Percentiles rank a stretch among this genome's conserved stretches.
phyloP scores from a whole-genome alignment of 2,329 filamentous ascomycete genomes.

The Ascochyta koolunga region DNA sequence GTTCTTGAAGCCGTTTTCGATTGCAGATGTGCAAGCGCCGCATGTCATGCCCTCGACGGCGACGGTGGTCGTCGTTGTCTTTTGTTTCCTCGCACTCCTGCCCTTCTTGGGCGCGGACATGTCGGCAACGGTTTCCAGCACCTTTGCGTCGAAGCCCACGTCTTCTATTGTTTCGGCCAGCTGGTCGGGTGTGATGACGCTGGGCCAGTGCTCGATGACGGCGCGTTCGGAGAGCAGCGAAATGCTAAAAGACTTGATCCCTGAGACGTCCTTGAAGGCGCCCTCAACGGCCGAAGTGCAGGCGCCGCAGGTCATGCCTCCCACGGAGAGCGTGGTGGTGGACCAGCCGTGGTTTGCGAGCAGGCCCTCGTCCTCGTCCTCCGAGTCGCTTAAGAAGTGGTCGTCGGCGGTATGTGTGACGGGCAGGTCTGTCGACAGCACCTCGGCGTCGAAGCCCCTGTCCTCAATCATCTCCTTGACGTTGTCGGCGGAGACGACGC shows the following conservation, averaged over 20 bases:
- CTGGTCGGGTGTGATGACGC: slow-evolving; percentile 57
- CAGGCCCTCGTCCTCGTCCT: slow-evolving; percentile 40
- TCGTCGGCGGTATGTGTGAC: slow-evolving; percentile 51
- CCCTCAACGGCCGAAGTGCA: slow-evolving; percentile 86
- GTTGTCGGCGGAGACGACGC: slow-evolving; percentile 72
- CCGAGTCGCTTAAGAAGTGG: slow-evolving; percentile 46
- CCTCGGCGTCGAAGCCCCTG: slow-evolving; percentile 86
- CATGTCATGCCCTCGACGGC: slow-evolving; percentile 97
- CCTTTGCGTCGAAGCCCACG: slow-evolving; percentile 78
- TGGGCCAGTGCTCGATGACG: slow-evolving; percentile 79
- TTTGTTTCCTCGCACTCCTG: slow-evolving; percentile 51
- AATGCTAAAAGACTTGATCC: slow-evolving; percentile 78
- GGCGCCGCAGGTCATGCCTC: slow-evolving; percentile 90
- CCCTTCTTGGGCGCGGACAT: slow-evolving; percentile 39
- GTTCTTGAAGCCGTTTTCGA: slow-evolving; percentile 80
- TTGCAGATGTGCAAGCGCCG: slow-evolving; percentile 90
- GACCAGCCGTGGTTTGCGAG: slow-evolving; percentile 46
- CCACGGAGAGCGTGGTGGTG: slow-evolving; percentile 76
- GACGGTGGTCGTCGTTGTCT: slow-evolving; percentile 75
- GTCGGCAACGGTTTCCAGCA: slow-evolving; percentile 72
- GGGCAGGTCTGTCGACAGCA: slow-evolving; percentile 81
- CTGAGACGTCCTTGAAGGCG: slow-evolving; percentile 75
- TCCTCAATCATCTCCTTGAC: slow-evolving; percentile 89
- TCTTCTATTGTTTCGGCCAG: slow-evolving; percentile 66
- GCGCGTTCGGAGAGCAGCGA: slow-evolving; percentile 83